These are phyloP conservation scores for Rhodotorula sp. DNA, from an alignment of 1,284 basidiomycete species.

Conservation along the genomic window DNA sequence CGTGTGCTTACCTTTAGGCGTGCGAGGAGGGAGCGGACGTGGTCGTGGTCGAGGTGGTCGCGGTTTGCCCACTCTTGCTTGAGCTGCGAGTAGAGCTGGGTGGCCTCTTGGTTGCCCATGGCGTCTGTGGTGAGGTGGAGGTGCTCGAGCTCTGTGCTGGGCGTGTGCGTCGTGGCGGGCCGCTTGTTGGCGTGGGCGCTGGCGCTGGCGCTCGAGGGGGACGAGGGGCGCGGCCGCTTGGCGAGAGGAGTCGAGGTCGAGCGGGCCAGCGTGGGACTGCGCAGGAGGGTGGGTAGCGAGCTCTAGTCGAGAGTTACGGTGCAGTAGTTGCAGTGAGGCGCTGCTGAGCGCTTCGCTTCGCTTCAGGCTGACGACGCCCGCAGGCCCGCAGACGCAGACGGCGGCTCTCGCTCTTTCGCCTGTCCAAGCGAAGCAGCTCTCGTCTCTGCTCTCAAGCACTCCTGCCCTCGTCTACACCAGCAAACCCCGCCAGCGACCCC, in stretches of 20 bases:
- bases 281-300: background rate
- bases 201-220: conserved; percentile 3
- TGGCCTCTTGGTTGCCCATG: conserved; percentile 56
- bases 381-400: no score
- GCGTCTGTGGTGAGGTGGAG: conserved; percentile 21
- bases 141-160: conserved; percentile 14
- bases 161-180: conserved; percentile 17
- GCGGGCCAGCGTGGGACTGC: conserved; percentile 17
- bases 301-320: background rate
- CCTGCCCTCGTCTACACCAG: background rate
- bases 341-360: no score
- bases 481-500: background rate
- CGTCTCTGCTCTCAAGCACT: background rate
- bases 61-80: conserved; percentile 40
- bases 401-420: no score
- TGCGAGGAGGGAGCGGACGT: conserved; percentile 56
- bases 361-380: background rate
- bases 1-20: conserved; percentile 66
- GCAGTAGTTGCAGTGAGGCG: background rate
- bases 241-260: conserved; percentile 1
- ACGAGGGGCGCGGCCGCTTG: conserved; percentile 38
- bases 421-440: no score
- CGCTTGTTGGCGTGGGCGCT: background rate
- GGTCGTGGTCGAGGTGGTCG: conserved; percentile 53
- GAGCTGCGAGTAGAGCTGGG: conserved; percentile 54